Conservation (phyloP, 1,284 basidiomycete species). For the Vanrija pseudolonga region DNA sequence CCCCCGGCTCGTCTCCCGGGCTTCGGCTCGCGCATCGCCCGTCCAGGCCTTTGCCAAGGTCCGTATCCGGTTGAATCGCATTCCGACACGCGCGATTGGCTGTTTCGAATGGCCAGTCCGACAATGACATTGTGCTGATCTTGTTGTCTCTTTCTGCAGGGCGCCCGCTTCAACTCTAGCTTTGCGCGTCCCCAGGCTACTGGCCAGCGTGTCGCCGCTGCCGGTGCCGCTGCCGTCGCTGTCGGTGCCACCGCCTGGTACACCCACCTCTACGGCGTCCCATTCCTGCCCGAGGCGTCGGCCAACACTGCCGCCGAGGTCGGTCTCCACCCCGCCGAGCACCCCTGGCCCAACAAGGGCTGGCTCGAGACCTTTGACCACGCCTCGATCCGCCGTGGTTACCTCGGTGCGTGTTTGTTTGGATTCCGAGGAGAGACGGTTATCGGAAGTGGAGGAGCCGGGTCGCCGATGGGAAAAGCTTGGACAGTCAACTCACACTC, state of each 20-base stretch:
- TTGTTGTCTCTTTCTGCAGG: conserved; percentile 16
- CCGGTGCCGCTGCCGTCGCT: conserved; percentile 71
- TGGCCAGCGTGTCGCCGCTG: conserved; percentile 61
- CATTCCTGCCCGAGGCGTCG: conserved; percentile 80
- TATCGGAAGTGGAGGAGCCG: neutral
- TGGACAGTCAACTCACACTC: neutral
- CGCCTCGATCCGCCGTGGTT: conserved; percentile 88
- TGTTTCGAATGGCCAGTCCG: neutral
- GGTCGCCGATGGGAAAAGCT: neutral
- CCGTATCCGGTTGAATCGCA: conserved; percentile 2
- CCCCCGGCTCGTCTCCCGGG: conserved; percentile 39
- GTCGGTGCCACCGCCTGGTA: conserved; percentile 93
- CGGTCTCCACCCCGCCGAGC: conserved; percentile 82
- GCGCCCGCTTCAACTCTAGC: conserved; percentile 39
- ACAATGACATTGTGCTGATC: conserved; percentile 2
- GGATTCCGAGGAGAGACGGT: neutral
- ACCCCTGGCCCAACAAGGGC: conserved; percentile 91
- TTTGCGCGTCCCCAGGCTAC: conserved; percentile 20
- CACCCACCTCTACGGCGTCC: conserved; percentile 87
- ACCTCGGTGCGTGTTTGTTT: conserved; percentile 56
- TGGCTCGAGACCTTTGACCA: conserved; percentile 91
- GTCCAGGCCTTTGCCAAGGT: conserved; percentile 19
- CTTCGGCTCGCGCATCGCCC: conserved; percentile 21
- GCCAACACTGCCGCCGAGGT: conserved; percentile 89
- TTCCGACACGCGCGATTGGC: neutral